Percentiles rank a stretch among this genome's conserved stretches.
phyloP scores from a whole-genome alignment of 257 asterid genomes.

The Rehmannia glutinosa region DNA sequence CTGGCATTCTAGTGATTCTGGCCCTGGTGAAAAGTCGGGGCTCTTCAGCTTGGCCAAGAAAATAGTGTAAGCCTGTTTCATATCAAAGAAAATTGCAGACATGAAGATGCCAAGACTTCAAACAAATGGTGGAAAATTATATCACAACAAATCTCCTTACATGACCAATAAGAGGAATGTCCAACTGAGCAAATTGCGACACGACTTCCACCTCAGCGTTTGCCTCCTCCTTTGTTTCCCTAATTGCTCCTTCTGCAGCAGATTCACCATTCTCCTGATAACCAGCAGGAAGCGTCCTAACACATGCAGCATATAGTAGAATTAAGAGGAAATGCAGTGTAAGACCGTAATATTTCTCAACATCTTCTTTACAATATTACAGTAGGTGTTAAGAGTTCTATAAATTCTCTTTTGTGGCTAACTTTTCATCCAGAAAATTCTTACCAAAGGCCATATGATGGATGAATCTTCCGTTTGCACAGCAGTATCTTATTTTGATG shows the following conservation, averaged over 20 bases:
- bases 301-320: background rate
- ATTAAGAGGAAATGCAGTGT: no score
- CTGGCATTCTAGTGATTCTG: slow-evolving; percentile 85
- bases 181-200: slow-evolving; percentile 83
- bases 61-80: slow-evolving; percentile 81
- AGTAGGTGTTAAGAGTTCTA: no score
- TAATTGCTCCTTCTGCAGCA: slow-evolving; percentile 80
- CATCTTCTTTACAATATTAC: no score
- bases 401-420: no score
- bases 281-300: slow-evolving; percentile 99
- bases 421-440: slow-evolving; percentile 12
- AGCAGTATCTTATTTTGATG: slow-evolving; percentile 82
- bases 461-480: slow-evolving; percentile 89
- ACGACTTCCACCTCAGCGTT: slow-evolving; percentile 79
- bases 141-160: slow-evolving; percentile 34
- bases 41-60: slow-evolving; percentile 85
- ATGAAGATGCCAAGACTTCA: slow-evolving; percentile 1
- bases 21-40: slow-evolving; percentile 84
- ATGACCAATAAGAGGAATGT: slow-evolving; percentile 93
- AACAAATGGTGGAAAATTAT: background rate
- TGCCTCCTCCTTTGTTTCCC: slow-evolving; percentile 99
- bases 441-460: slow-evolving; percentile 94
- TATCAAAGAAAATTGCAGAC: slow-evolving; percentile 3
- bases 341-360: no score
- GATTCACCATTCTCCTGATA: slow-evolving; percentile 96